Base-by-base conservation (phyloP, 371 early-diverging fungal genomes). In the Apophysomyces variabilis region DNA sequence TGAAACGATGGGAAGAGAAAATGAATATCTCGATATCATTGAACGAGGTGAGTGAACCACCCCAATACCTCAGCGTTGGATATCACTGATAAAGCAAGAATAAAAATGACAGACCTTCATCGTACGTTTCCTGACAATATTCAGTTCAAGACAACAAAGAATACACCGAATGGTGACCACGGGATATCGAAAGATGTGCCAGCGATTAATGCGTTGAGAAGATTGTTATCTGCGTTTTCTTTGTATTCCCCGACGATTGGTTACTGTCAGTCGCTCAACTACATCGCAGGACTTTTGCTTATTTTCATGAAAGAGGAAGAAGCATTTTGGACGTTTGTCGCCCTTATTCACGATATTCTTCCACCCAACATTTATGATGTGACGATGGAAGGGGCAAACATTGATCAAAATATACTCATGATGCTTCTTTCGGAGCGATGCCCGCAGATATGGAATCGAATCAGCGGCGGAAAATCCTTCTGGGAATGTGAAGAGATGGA, bases 221-320 rank as follows among this genome's bases (percentile, higher is more conserved):
- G 91, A 4, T 80, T 95, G 0, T 78, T 95, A 0, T 78, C 89
- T 7, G 90, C 93, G 0, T 93, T 93, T 61, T 83, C 86, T 26
- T 41, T 89, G 13, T 85, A 86, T 62, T 76, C 80, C 7, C 87
- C 89, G 16, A 69, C 85, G n/a, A 91, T 94, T 57, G 95, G 95
- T 5, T 95, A 95, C 74, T 92, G 93, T 74, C 95, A 95, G 66
- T 89, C 92, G 4, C 86, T 95, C 65, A 95, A 93, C 66, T 94
- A 91, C 59, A 85, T 95, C 64, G 94, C 84, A 7, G 95, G 92
- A n/a, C 75, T 93, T 65, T 73, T 95, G 5, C 73, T 95, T 7
- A 75, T 95, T 3, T 90, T 92, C 62, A 88, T 92, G 86, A 75
- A 85, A 8, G 80, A 87, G 44, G 95, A 95, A 59, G 84, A 89